Base-by-base conservation (phyloP, 1,284 basidiomycete species). In the Wallemia mellicola region DNA sequence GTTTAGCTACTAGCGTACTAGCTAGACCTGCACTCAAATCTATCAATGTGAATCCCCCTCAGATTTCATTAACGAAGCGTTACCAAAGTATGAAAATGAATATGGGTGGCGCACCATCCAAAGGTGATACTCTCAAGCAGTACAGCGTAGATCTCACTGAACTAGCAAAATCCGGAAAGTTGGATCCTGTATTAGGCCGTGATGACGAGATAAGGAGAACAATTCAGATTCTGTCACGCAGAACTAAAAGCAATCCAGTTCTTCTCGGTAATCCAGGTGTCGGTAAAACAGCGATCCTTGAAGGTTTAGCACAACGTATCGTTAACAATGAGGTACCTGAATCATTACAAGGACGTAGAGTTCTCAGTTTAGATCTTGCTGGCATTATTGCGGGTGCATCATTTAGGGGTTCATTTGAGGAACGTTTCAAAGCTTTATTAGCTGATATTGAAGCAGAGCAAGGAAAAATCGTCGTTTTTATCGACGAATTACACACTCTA, bases 231-330 rank as follows among this genome's bases (percentile, higher is more conserved):
- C 70, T 86, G 1, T 84, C 83, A 32, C 73, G 83, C 54, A 70
- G 86, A 65, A 87, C 85, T 0, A 88, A 89, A 69, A 83, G 80
- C 15, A 91, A 91, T 66, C 88, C 87, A 2, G 85, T 91, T 1
- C 65, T 76, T 19, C 67, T 75, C 9, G 74, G 74, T 25, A 65
- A 68, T 24, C 83, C 85, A 7, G 84, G 84, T 64, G 84, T 87
- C 5, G 86, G 87, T 0, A 92, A 92, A 71, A 92, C 89, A 0
- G 86, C 89, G 0, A 88, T 95, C 61, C 71, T 92, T 30, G 91
- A 95, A 71, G 89, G 86, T 0, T 74, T 71, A 15, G 71, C 71
- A 7, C 68, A 71, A 61, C 27, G 60, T 22, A 9, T 22, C 25
- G 70, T 27, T 62, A 79, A 83, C 5, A 84, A 82, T 67, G 87